These are phyloP conservation scores for Mucor piriformis DNA, from an alignment of 371 early-diverging fungal genomes.

Conservation along the genomic window DNA sequence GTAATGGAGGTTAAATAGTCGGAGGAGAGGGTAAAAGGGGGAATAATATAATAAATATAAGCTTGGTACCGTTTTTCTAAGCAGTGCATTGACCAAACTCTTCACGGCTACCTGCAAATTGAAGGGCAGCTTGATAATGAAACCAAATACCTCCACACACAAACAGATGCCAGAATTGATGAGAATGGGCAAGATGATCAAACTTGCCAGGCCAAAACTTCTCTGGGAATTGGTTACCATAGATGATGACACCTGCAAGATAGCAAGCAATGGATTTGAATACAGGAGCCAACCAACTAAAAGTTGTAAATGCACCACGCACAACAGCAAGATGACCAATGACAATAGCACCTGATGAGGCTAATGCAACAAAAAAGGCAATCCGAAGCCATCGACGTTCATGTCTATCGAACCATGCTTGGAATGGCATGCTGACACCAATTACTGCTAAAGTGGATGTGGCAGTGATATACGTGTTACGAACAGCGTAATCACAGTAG, in stretches of 20 bases:
- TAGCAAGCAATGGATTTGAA: slow-evolving; percentile 47
- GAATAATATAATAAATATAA: slow-evolving; percentile 9
- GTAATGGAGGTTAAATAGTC: neutral
- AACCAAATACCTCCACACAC: slow-evolving; percentile 73
- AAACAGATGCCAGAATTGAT: slow-evolving; percentile 81
- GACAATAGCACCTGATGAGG: slow-evolving; percentile 68
- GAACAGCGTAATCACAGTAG: slow-evolving; percentile 68
- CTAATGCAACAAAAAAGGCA: slow-evolving; percentile 58
- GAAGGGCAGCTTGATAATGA: slow-evolving; percentile 66
- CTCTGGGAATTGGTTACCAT: slow-evolving; percentile 77
- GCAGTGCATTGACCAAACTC: slow-evolving; percentile 37
- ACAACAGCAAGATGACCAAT: slow-evolving; percentile 55
- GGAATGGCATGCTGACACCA: slow-evolving; percentile 51
- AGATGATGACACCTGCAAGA: slow-evolving; percentile 54
- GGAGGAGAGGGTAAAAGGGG: neutral
- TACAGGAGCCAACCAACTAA: slow-evolving; percentile 49
- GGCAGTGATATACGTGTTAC: slow-evolving; percentile 65
- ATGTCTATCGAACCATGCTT: slow-evolving; percentile 49
- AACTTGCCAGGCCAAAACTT: slow-evolving; percentile 74
- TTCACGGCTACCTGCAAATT: slow-evolving; percentile 43
- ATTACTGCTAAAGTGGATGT: slow-evolving; percentile 49
- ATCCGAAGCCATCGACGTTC: slow-evolving; percentile 52
- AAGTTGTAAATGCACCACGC: slow-evolving; percentile 58
- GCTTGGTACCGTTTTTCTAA: neutral
- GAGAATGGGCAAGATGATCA: slow-evolving; percentile 74